Conservation (phyloP, 495 filamentous ascomycete genomes). For the Cercophora samala region DNA sequence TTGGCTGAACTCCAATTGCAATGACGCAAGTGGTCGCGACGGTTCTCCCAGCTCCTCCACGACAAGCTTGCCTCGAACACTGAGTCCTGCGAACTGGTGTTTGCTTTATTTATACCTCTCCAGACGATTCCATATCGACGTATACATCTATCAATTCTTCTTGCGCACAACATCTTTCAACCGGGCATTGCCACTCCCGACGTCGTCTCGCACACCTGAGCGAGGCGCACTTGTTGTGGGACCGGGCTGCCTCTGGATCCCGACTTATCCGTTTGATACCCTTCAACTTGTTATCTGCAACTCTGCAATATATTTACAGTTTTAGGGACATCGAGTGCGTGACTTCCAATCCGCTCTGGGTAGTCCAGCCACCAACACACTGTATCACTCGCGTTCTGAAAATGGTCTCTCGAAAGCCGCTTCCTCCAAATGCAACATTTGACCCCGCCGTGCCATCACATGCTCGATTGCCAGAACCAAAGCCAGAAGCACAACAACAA, state of each 20-base stretch:
- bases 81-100: neutral
- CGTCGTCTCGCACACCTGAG: neutral
- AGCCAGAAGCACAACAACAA: conserved; percentile 18
- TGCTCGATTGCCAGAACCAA: conserved; percentile 23
- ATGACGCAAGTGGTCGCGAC: conserved; percentile 29
- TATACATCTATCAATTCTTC: neutral
- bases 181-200: neutral
- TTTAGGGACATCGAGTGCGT: neutral
- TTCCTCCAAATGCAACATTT: conserved; percentile 33
- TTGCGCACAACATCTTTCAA: neutral
- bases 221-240: neutral
- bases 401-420: conserved; percentile 39
- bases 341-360: neutral
- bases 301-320: neutral
- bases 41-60: conserved; percentile 4
- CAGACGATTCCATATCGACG: neutral
- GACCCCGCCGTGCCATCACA: conserved; percentile 28
- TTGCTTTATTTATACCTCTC: neutral
- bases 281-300: conserved; percentile 14
- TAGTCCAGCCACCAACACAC: neutral
- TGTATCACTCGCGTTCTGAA: neutral
- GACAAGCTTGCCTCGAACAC: neutral
- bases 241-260: neutral
- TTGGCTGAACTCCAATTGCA: conserved; percentile 7
- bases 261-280: neutral